Base-by-base conservation (phyloP, 2,329 filamentous ascomycete genomes). In the Tolypocladium inflatum region DNA sequence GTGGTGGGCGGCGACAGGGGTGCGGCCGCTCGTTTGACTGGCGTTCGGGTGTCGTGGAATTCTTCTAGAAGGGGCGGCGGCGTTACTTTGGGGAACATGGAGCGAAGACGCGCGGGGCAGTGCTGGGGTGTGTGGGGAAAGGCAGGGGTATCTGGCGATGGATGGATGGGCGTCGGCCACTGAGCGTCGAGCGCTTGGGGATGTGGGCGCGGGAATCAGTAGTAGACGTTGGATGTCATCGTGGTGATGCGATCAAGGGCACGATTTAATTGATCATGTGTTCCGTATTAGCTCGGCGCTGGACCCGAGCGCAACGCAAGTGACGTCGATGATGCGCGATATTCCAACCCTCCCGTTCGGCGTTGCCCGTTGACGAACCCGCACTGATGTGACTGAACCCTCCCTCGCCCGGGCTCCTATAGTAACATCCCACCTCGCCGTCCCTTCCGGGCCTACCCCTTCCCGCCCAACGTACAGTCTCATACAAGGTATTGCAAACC, bases 51-150 rank as follows among this genome's bases (percentile, higher is more conserved):
- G 63, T 63, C 64, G 63, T 64, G 66, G 67, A 69, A 70, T 66
- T 65, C 65, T 70, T 70, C 68, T 67, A 65, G 68, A 70, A 70
- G 67, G 61, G 61, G 60, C 60, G 61, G 57, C 51, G 51, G 56
- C 59, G 58, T 62, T 58, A 51, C 48, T 4, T 21, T 51, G 30
- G 48, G 48, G 48, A 35, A 51, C 8, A 3, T 13, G 17, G 30
- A 21, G 48, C 48, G 30, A 19, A 37, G 48, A 51, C 19, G 48
- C 30, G 30, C 26, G 48, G 48, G 48, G 48, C 48, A 51, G 48
- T 51, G 48, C 30, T 51, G 19, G 9, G 19, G 30, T 15, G 10
- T 35, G 48, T 21, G 48, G 17, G 48, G 48, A 21, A 9, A 19
- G 19, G 48, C 30, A 33, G 48, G 48, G 48, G 48, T 35, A 2